Evolutionary conservation across 352 stramenopile species (phyloP).

Genomic region (Phytopythium helicoides): DNA sequence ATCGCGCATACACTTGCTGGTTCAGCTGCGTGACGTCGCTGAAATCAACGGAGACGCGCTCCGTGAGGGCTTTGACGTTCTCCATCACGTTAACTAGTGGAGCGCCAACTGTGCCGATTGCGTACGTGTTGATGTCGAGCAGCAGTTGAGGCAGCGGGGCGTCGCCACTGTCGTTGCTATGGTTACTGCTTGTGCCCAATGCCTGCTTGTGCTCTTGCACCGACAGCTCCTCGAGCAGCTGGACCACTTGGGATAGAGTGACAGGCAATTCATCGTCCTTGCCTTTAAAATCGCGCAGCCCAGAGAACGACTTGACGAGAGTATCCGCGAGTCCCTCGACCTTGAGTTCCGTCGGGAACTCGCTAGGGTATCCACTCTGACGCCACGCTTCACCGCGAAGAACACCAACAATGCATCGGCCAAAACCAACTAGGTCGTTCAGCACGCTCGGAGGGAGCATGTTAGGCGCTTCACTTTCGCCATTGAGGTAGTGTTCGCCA

Average conservation of each 20-base stretch:
- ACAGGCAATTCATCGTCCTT: background rate
- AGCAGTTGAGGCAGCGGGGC: slow-evolving; percentile 1
- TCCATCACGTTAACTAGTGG: slow-evolving; percentile 7
- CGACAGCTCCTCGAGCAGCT: slow-evolving; percentile 7
- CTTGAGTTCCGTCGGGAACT: slow-evolving; percentile 5
- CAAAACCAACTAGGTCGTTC: slow-evolving; percentile 4
- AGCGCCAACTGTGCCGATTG: slow-evolving; percentile 4
- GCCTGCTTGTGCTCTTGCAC: slow-evolving; percentile 8
- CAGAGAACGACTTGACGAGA: slow-evolving; percentile 1
- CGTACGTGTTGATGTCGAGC: slow-evolving; percentile 7
- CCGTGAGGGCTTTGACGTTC: slow-evolving; percentile 2
- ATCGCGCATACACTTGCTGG: slow-evolving; percentile 5
- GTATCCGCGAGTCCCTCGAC: slow-evolving; percentile 3
- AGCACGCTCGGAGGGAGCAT: background rate
- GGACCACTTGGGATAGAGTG: background rate
- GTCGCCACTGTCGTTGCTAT: background rate
- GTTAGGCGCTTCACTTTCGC: background rate
- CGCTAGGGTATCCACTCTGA: slow-evolving; percentile 5
- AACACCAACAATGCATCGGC: slow-evolving; percentile 2
- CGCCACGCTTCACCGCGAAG: slow-evolving; percentile 8
- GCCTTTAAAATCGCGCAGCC: background rate
- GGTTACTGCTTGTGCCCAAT: slow-evolving; percentile 2
- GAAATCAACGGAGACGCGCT: slow-evolving; percentile 6
- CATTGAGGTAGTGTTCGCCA: slow-evolving; percentile 1
- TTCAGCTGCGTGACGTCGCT: slow-evolving; percentile 5